Conservation (phyloP, 2,329 filamentous ascomycete species). For the Fulvia fulva region DNA sequence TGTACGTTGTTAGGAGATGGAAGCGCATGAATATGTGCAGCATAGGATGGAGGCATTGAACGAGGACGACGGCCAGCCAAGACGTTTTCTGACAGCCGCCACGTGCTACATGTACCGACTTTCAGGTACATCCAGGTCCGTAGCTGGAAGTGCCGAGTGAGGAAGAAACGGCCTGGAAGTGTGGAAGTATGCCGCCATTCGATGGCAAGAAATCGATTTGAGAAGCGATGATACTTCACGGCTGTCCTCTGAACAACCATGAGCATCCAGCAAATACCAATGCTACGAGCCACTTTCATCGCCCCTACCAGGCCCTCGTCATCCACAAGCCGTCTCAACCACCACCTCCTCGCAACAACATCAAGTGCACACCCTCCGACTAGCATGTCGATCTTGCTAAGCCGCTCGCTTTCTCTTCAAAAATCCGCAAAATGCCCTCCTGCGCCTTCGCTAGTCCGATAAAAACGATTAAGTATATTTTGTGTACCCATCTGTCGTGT, state of each 20-base stretch:
- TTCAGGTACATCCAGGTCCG: neutral
- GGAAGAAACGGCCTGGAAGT: neutral
- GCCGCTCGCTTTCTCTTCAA: neutral
- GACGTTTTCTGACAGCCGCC: neutral
- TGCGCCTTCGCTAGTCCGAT: conserved; percentile 5
- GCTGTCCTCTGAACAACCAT: neutral
- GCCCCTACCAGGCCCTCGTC: neutral
- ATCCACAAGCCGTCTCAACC: neutral
- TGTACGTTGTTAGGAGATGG: too few species aligned
- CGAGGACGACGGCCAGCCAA: too few species aligned
- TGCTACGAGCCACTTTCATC: neutral
- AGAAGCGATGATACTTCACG: too few species aligned
- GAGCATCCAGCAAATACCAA: neutral
- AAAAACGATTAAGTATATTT: conserved; percentile 2
- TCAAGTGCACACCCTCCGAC: neutral
- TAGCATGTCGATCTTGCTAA: neutral
- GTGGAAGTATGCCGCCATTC: neutral
- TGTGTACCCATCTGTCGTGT: conserved; percentile 1
- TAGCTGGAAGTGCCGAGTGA: neutral
- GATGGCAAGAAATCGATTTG: neutral
- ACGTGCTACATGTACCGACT: neutral
- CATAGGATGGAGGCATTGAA: too few species aligned
- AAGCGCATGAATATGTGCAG: too few species aligned
- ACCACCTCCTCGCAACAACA: neutral
- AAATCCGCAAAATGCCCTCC: neutral